A percentile compares a stretch with the other conserved stretches of the same genome.
phyloP scores from a whole-genome alignment of 495 filamentous ascomycete genomes.

The Pseudotulostoma volvatum region DNA sequence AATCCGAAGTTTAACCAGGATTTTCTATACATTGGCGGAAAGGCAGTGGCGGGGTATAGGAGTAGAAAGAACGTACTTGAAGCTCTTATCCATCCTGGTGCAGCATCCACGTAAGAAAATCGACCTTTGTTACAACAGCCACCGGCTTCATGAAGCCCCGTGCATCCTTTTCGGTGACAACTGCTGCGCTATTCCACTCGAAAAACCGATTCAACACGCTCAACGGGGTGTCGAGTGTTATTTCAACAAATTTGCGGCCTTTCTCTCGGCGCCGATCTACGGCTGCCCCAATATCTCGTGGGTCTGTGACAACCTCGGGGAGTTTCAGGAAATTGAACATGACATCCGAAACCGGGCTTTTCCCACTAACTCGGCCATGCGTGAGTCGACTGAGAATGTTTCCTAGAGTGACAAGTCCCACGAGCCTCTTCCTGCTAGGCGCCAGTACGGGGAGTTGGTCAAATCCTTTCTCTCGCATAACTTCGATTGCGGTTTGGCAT shows the following conservation, averaged over 20 bases:
- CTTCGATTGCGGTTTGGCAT: conserved; percentile 79
- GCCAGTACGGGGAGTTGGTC: conserved; percentile 88
- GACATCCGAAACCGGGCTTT: conserved; percentile 62
- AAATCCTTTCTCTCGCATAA: conserved; percentile 92
- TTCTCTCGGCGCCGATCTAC: conserved; percentile 11
- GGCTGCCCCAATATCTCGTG: conserved; percentile 34
- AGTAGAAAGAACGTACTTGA: too few relatives aligned
- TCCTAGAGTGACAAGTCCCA: conserved; percentile 83
- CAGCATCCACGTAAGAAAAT: conserved; percentile 83
- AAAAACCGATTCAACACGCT: conserved; percentile 77
- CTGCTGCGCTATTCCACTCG: conserved; percentile 91
- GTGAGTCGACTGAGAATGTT: conserved; percentile 86
- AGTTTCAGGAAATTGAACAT: conserved; percentile 92
- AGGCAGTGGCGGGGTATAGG: not conserved
- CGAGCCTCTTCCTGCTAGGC: conserved; percentile 48
- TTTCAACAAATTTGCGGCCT: conserved; percentile 71
- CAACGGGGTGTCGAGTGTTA: conserved; percentile 78
- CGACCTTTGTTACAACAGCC: conserved; percentile 92
- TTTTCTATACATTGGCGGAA: too few relatives aligned
- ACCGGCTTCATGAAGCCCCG: conserved; percentile 55
- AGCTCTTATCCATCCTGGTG: conserved; percentile 33
- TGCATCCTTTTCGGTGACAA: conserved; percentile 61
- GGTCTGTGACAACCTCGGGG: conserved; percentile 74
- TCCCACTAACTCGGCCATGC: conserved; percentile 53
- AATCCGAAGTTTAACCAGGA: too few relatives aligned